Base-by-base conservation (phyloP, 495 filamentous ascomycete genomes). In the Evansstolkia leycettana region DNA sequence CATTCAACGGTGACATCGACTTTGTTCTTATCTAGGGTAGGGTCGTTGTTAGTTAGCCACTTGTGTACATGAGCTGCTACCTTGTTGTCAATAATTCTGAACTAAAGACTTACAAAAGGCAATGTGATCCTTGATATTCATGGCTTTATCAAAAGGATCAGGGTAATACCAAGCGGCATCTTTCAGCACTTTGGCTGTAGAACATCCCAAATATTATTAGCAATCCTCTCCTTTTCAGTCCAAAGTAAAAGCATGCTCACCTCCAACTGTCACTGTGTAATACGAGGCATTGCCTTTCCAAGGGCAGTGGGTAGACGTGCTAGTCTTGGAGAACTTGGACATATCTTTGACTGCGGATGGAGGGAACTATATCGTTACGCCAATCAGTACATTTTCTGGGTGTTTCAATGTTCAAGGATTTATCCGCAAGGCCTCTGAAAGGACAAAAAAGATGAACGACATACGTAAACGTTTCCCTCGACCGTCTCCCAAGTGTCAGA, bases 261-360 rank as follows among this genome's bases (percentile, higher is more conserved):
- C 74, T 40, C 72, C 68, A 17, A 70, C 61, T 11, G 64, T 64
- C 37, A 85, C 55, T 10, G 64, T 73, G 51, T 82, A 84, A 47
- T 83, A 85, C 7, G 62, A 69, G 1, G 77, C 74, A 23, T 65
- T 53, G n/a, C 80, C 80, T 44, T 85, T 85, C 78, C 78, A 83
- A 1, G 65, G 60, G 48, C 80, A 85, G 31, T 58, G 39, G 0
- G 75, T 81, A 17, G 54, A 58, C 8, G 60, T 64, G 14, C 70
- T 51, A 7, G 70, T 62, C 32, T 62, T 57, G 32, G 56, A 56
- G 43, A 79, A 60, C 19, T 60, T 46, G 2, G 54, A 57, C 33
- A 58, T 51, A 39, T 71, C 59, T 26, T 74, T 58, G 13, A 60
- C 44, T 0, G 54, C 27, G 0, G 48, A 46, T 2, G 40, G 49